Conservation (phyloP, 441 rosid species). For the Arabidopsis lyrata region DNA sequence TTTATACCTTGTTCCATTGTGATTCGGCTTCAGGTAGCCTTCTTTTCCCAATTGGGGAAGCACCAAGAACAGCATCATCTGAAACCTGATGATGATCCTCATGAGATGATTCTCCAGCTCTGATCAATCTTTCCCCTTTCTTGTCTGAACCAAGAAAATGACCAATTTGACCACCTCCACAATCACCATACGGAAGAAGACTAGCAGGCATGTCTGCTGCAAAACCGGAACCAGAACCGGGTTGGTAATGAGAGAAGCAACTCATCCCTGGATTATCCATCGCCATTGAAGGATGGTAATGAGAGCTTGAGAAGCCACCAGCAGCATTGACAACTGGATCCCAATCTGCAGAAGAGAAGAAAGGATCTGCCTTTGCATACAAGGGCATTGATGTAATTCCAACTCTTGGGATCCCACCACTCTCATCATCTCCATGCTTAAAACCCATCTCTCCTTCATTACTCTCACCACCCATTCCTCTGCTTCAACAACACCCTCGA, state of each 20-base stretch:
- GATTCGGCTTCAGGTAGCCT: constrained; percentile 34
- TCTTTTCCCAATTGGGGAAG: constrained; percentile 37
- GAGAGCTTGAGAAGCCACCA: constrained; percentile 58
- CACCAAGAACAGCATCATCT: constrained; percentile 48
- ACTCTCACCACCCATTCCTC: constrained; percentile 62
- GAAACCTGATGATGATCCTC: constrained; percentile 60
- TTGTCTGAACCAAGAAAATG: constrained; percentile 61
- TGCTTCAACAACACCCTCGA: constrained; percentile 43
- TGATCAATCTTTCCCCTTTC: constrained; percentile 51
- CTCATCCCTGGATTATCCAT: constrained; percentile 65
- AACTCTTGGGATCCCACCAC: constrained; percentile 51
- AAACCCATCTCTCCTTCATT: constrained; percentile 55
- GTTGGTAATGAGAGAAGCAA: constrained; percentile 59
- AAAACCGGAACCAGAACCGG: constrained; percentile 60
- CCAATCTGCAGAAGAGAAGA: constrained; percentile 79
- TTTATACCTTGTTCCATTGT: constrained; percentile 48
- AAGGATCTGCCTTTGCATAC: constrained; percentile 59
- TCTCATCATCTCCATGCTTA: constrained; percentile 55
- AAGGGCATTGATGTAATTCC: constrained; percentile 52
- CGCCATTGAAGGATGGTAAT: constrained; percentile 50
- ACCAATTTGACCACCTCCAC: constrained; percentile 56
- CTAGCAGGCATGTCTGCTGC: constrained; percentile 57
- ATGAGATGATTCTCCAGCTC: constrained; percentile 50
- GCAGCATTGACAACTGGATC: constrained; percentile 66
- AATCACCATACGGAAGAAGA: constrained; percentile 65